These are phyloP conservation scores for Venustampulla echinocandica DNA, from an alignment of 495 filamentous ascomycete species.

Conservation along the genomic window DNA sequence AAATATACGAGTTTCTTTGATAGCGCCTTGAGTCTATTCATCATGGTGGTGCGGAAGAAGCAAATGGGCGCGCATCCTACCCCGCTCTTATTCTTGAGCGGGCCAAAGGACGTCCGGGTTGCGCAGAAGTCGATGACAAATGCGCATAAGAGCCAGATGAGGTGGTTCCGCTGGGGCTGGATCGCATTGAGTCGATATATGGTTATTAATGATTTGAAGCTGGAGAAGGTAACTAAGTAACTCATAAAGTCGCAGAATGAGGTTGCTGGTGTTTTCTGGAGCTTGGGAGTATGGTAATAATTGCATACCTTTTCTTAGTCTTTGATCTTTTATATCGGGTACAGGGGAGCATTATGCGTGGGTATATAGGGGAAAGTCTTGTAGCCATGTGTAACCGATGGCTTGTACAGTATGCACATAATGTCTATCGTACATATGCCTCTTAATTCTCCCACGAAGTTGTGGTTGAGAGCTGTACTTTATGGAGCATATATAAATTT, in stretches of 20 bases:
- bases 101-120: slow-evolving; percentile 46
- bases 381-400: neutral
- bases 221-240: slow-evolving; percentile 45
- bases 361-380: neutral
- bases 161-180: slow-evolving; percentile 97
- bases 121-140: slow-evolving; percentile 80
- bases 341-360: neutral
- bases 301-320: neutral
- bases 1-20: slow-evolving; percentile 81
- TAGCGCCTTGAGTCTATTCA: slow-evolving; percentile 51
- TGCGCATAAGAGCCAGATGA: slow-evolving; percentile 92
- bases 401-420: neutral
- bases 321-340: neutral
- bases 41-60: slow-evolving; percentile 32
- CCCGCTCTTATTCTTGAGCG: slow-evolving; percentile 62
- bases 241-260: neutral
- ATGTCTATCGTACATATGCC: slow-evolving; percentile 1
- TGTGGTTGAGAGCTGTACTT: slow-evolving; percentile 9
- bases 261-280: neutral
- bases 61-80: slow-evolving; percentile 34
- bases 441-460: slow-evolving; percentile 2
- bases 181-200: slow-evolving; percentile 87
- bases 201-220: slow-evolving; percentile 81
- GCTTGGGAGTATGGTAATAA: neutral
- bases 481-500: no score